Base-by-base conservation (phyloP, 2,329 filamentous ascomycete species). In the Microdochium paspali region DNA sequence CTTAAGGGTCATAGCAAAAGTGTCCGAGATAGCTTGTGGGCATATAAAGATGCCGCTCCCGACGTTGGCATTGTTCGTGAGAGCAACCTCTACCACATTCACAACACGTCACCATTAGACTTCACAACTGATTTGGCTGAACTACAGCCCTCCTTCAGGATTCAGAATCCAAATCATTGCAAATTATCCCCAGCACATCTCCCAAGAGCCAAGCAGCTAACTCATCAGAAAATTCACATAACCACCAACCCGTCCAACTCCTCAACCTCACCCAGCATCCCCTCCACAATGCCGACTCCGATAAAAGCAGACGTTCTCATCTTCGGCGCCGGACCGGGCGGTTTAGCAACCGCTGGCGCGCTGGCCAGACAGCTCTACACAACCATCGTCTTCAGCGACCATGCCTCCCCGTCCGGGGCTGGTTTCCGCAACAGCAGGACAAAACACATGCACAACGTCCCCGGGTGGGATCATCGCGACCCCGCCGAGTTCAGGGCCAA, bases 241-340 rank as follows among this genome's bases (percentile, higher is more conserved):
- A 40, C 5, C 31, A 40, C 3, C 35, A 40, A 40, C 35, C 6
- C 15, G n/a, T 21, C 20, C 35, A 35, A 20, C 35, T 21, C 18
- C 23, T 5, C 35, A 20, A 6, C 18, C 15, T 5, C 35, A 40
- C 6, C 35, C 35, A 40, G 20, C n/a, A 20, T 20, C 20, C 10
- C 35, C 6, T n/a, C 35, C 20, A 20, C n/a, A n/a, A n/a, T n/a
- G 31, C 10, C 31, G n/a, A n/a, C 31, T 9, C 6, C 31, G 15
- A 58, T 64, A 35, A 31, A 44, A 7, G 31, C 55, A 43, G 64
- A 66, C 44, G 61, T 61, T 28, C 55, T 69, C 4, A 62, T 70
- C 45, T 54, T 69, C 15, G 72, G 71, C 44, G 65, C 56, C 24
- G 71, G 71, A 1, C 72, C 70, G 7, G 69, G 69, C 1, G 71